Evolutionary conservation across 768 basidiomycete genomes (phyloP).

Genomic region (Tylopilus rubrobrunneus): DNA sequence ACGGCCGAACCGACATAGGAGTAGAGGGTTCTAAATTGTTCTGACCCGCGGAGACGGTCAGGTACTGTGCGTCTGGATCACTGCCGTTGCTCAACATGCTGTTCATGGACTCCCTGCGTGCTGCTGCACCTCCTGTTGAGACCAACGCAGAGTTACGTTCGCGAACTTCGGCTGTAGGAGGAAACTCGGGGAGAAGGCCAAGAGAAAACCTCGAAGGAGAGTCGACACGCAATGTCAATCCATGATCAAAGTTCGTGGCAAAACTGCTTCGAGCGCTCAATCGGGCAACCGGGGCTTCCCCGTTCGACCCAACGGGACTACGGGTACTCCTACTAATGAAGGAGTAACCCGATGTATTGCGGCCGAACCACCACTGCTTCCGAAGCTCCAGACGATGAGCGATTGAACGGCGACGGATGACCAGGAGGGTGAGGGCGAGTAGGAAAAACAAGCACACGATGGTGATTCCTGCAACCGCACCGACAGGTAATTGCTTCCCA

Average conservation of each 20-base stretch:
- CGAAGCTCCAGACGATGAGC: conserved; percentile 41
- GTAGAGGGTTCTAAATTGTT: conserved; percentile 29
- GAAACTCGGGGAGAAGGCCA: conserved; percentile 36
- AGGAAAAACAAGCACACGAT: conserved; percentile 29
- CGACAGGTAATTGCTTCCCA: conserved; percentile 36
- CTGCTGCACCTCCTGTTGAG: conserved; percentile 19
- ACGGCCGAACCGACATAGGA: conserved; percentile 62
- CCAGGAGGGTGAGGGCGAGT: conserved; percentile 36
- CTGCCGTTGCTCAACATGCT: conserved; percentile 37
- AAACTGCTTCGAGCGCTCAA: conserved; percentile 55
- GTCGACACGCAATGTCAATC: conserved; percentile 24
- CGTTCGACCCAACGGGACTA: conserved; percentile 12
- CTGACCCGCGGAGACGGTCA: conserved; percentile 28
- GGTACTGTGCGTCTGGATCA: conserved; percentile 39
- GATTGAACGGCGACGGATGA: conserved; percentile 45
- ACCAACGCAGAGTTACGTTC: conserved; percentile 28
- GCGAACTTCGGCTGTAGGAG: conserved; percentile 55
- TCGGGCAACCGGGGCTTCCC: conserved; percentile 19
- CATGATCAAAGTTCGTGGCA: conserved; percentile 55
- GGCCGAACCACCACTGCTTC: conserved; percentile 43
- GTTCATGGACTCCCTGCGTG: conserved; percentile 36
- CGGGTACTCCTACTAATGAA: conserved; percentile 6
- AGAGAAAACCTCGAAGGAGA: conserved; percentile 10
- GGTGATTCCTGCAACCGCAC: conserved; percentile 46
- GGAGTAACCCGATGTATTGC: conserved; percentile 9